Evolutionary conservation across 148 eudicot genomes (phyloP).

Genomic region (Polygonum maritimum): DNA sequence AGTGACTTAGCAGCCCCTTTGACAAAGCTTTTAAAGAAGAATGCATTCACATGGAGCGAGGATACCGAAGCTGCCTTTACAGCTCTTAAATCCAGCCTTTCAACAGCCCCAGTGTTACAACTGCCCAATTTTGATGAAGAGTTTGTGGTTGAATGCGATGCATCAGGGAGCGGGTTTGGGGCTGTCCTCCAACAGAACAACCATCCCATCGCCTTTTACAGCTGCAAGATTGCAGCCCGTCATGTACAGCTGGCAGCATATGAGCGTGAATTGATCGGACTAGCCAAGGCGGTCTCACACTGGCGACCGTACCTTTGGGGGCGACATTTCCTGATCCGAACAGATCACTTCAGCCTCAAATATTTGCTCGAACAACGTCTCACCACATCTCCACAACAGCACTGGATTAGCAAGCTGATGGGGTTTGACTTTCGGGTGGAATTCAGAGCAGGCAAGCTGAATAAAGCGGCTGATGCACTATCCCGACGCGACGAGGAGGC

Average conservation of each 20-base stretch:
- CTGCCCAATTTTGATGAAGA: not conserved
- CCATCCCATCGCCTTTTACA: conserved; percentile 13
- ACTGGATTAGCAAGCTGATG: not conserved
- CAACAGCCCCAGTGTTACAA: not conserved
- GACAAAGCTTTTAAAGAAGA: not conserved
- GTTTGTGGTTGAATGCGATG: conserved; percentile 9
- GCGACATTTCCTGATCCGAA: conserved; percentile 6
- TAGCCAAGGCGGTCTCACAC: conserved; percentile 10
- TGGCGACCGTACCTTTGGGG: conserved; percentile 10
- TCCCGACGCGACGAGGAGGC: too few relatives aligned
- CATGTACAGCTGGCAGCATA: not conserved
- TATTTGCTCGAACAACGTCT: not conserved
- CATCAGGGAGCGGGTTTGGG: not conserved
- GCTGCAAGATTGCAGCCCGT: not conserved
- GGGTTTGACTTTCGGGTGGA: not conserved
- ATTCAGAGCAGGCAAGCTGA: too few relatives aligned
- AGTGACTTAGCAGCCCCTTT: not conserved
- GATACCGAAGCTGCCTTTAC: not conserved
- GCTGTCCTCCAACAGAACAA: too few relatives aligned
- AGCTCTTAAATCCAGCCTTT: not conserved
- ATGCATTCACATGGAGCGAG: not conserved
- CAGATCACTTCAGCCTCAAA: conserved; percentile 3
- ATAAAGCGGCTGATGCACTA: too few relatives aligned
- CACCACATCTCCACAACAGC: not conserved
- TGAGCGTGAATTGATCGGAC: conserved; percentile 4